Percentiles rank a stretch among this genome's conserved stretches.
phyloP scores from a whole-genome alignment of 2,329 filamentous ascomycete species.

The Talaromyces sp. region DNA sequence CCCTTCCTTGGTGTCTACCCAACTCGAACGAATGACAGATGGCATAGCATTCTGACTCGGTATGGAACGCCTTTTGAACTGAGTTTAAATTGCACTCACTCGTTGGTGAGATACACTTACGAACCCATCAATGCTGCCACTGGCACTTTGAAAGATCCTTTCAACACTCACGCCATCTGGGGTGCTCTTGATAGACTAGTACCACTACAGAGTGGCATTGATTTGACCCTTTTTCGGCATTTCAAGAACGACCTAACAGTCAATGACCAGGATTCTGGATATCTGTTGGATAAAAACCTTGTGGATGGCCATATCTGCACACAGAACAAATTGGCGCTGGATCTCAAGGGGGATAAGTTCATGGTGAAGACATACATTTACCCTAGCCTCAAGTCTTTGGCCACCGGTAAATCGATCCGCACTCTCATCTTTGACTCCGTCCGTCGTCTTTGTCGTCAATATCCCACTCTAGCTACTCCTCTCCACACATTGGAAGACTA shows the following conservation, averaged over 20 bases:
- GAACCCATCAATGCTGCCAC: slow-evolving; percentile 14
- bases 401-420: slow-evolving; percentile 12
- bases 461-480: background rate
- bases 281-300: background rate
- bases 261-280: slow-evolving; percentile 2
- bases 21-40: background rate
- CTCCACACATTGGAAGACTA: slow-evolving; percentile 1
- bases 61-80: slow-evolving; percentile 15
- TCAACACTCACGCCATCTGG: slow-evolving; percentile 12
- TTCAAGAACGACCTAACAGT: slow-evolving; percentile 11
- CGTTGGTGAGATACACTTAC: slow-evolving; percentile 11
- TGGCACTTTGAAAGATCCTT: slow-evolving; percentile 11
- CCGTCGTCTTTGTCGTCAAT: background rate
- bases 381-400: slow-evolving; percentile 12
- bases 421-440: slow-evolving; percentile 12
- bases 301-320: background rate
- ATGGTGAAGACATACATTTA: slow-evolving; percentile 15
- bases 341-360: slow-evolving; percentile 10
- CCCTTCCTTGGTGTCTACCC: slow-evolving; percentile 16
- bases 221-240: slow-evolving; percentile 10
- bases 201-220: background rate
- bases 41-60: slow-evolving; percentile 5
- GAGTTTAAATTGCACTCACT: slow-evolving; percentile 14
- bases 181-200: slow-evolving; percentile 6
- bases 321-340: slow-evolving; percentile 13